Conservation (phyloP, 2,329 filamentous ascomycete species). For the Sclerotinia subarctica region DNA sequence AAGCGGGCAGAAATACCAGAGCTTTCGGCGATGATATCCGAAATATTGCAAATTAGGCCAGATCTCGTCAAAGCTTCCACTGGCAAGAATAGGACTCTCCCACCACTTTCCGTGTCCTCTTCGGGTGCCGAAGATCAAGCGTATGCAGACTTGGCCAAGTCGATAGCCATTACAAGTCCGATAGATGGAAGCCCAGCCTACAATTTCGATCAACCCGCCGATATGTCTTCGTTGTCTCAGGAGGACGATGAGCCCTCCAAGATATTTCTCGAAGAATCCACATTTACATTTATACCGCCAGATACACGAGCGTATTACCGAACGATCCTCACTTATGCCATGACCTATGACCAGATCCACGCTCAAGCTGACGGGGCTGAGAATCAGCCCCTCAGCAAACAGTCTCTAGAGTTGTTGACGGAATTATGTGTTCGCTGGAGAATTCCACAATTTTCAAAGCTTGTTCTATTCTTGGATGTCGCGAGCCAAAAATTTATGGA, state of each 20-base stretch:
- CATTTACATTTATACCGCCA: slow-evolving; percentile 85
- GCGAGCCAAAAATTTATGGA: slow-evolving; percentile 81
- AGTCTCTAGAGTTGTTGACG: slow-evolving; percentile 76
- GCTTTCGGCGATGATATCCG: slow-evolving; percentile 88
- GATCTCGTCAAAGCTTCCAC: slow-evolving; percentile 65
- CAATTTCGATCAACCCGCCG: slow-evolving; percentile 42
- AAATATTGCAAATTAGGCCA: slow-evolving; percentile 81
- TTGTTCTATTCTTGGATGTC: slow-evolving; percentile 81
- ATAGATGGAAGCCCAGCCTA: slow-evolving; percentile 41
- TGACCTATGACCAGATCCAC: slow-evolving; percentile 62
- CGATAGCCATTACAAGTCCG: slow-evolving; percentile 45
- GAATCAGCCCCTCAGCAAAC: slow-evolving; percentile 60
- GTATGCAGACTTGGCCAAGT: slow-evolving; percentile 52
- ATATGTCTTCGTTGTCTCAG: slow-evolving; percentile 37
- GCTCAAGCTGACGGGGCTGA: slow-evolving; percentile 44
- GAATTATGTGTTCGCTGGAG: slow-evolving; percentile 88
- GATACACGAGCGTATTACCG: slow-evolving; percentile 82
- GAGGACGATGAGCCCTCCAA: slow-evolving; percentile 34
- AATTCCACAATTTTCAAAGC: slow-evolving; percentile 75
- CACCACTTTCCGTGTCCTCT: slow-evolving; percentile 39
- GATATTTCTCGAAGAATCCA: slow-evolving; percentile 53
- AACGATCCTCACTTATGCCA: slow-evolving; percentile 72
- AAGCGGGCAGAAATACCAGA: slow-evolving; percentile 85
- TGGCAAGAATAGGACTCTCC: slow-evolving; percentile 56
- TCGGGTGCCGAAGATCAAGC: slow-evolving; percentile 41